These are phyloP conservation scores for Ceratocystiopsis sp. DNA, from an alignment of 2,329 filamentous ascomycete genomes.

Conservation along the genomic window DNA sequence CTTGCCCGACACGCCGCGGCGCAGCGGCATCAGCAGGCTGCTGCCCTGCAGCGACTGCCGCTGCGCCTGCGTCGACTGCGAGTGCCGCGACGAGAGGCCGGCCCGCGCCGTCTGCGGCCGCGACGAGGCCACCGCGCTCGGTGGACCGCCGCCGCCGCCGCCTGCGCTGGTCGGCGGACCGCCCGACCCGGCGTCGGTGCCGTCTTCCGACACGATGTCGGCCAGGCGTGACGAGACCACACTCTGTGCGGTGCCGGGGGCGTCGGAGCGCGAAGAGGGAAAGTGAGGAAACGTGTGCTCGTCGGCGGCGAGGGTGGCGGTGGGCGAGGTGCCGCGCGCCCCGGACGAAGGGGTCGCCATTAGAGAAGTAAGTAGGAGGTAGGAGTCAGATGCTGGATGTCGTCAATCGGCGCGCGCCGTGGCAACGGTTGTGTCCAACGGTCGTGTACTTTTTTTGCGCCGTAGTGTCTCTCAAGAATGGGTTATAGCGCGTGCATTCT, in stretches of 20 bases:
- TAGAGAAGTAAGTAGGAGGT: not conserved
- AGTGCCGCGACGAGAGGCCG: slow-evolving; percentile 29
- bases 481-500: too few species aligned
- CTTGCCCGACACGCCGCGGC: slow-evolving; percentile 31
- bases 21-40: slow-evolving; percentile 27
- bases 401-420: too few species aligned
- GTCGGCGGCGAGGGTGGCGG: slow-evolving; percentile 8
- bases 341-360: slow-evolving; percentile 17
- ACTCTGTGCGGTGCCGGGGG: slow-evolving; percentile 31
- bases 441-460: too few species aligned
- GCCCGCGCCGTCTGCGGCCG: slow-evolving; percentile 38
- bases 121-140: slow-evolving; percentile 18
- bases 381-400: not conserved
- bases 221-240: slow-evolving; percentile 60
- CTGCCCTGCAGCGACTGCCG: not conserved
- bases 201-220: slow-evolving; percentile 42
- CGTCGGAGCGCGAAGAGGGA: slow-evolving; percentile 24
- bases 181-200: slow-evolving; percentile 19
- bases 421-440: too few species aligned
- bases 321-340: slow-evolving; percentile 17
- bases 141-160: slow-evolving; percentile 17
- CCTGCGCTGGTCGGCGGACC: slow-evolving; percentile 14
- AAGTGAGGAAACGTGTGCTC: slow-evolving; percentile 25
- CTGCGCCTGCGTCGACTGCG: slow-evolving; percentile 17
- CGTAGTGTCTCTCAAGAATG: too few species aligned